Conservation (phyloP, 2,329 filamentous ascomycete genomes). For the Penicillium sp. region DNA sequence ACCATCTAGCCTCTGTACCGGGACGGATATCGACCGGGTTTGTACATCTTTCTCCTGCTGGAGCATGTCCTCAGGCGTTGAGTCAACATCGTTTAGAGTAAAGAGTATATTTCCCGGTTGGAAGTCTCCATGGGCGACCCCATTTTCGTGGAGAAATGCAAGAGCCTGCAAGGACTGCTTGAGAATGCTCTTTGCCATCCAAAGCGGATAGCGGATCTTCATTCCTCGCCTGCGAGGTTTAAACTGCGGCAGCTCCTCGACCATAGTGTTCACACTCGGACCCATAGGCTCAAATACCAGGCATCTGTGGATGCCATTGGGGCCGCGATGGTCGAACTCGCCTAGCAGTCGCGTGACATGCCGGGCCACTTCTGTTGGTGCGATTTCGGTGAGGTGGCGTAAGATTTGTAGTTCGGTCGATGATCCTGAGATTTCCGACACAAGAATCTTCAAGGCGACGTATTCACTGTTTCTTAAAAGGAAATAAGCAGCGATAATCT, state of each 20-base stretch:
- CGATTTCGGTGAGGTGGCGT: slow-evolving; percentile 17
- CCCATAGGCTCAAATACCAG: slow-evolving; percentile 30
- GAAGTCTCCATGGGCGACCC: slow-evolving; percentile 24
- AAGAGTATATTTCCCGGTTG: slow-evolving; percentile 25
- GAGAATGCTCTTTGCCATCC: slow-evolving; percentile 24
- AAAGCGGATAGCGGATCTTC: slow-evolving; percentile 20
- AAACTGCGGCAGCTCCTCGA: slow-evolving; percentile 22
- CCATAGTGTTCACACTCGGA: slow-evolving; percentile 24
- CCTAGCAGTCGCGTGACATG: slow-evolving; percentile 21
- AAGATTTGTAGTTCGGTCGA: slow-evolving; percentile 18
- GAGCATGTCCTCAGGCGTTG: slow-evolving; percentile 17
- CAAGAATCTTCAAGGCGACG: slow-evolving; percentile 30
- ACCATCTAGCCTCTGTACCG: slow-evolving; percentile 23
- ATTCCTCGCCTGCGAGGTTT: slow-evolving; percentile 18
- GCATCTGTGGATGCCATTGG: slow-evolving; percentile 31
- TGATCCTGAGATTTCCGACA: slow-evolving; percentile 21
- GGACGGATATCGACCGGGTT: slow-evolving; percentile 18
- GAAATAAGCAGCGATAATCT: not conserved
- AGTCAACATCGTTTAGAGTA: slow-evolving; percentile 19
- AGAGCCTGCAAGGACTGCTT: slow-evolving; percentile 23
- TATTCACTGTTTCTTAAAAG: slow-evolving; percentile 16
- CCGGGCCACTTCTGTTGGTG: slow-evolving; percentile 14
- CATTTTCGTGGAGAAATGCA: slow-evolving; percentile 23
- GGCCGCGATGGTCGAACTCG: slow-evolving; percentile 23
- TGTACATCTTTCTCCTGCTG: slow-evolving; percentile 21